Evolutionary conservation across 139 green algal species (phyloP).

Genomic region (Marvania coccoides): DNA sequence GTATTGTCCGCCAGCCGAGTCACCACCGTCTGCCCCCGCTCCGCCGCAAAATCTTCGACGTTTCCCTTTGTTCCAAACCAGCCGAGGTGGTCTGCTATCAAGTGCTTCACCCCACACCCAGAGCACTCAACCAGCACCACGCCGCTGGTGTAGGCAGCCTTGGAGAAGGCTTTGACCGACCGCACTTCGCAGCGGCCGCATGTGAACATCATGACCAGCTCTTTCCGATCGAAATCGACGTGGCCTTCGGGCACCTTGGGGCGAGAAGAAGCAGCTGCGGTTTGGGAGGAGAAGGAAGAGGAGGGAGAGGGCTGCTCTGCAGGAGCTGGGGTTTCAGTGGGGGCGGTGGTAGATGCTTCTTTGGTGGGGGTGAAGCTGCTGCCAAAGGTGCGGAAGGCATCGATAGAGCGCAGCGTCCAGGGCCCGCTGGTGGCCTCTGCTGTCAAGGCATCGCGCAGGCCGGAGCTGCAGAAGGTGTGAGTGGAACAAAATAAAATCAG

Average conservation of each 20-base stretch:
- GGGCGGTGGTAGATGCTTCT: background rate
- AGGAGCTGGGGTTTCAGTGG: background rate
- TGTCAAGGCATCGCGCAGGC: no score
- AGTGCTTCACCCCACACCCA: conserved; percentile 44
- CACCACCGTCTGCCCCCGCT: background rate
- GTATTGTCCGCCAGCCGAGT: conserved; percentile 15
- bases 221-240: conserved; percentile 2
- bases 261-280: no score
- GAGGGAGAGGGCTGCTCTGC: background rate
- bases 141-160: conserved; percentile 39
- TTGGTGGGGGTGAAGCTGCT: no score
- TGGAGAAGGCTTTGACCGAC: conserved; percentile 46
- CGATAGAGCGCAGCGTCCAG: no score
- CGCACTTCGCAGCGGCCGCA: conserved; percentile 37
- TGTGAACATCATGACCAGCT: conserved; percentile 32
- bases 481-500: no score
- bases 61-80: conserved; percentile 43
- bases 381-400: no score
- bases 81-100: conserved; percentile 57
- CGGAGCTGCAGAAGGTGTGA: no score
- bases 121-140: conserved; percentile 59
- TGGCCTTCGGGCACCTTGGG: background rate
- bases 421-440: no score
- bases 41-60: conserved; percentile 20
- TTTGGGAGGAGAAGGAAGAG: no score